Conservation (phyloP, 805 yeast species). For the Myxozyma nipponensis region DNA sequence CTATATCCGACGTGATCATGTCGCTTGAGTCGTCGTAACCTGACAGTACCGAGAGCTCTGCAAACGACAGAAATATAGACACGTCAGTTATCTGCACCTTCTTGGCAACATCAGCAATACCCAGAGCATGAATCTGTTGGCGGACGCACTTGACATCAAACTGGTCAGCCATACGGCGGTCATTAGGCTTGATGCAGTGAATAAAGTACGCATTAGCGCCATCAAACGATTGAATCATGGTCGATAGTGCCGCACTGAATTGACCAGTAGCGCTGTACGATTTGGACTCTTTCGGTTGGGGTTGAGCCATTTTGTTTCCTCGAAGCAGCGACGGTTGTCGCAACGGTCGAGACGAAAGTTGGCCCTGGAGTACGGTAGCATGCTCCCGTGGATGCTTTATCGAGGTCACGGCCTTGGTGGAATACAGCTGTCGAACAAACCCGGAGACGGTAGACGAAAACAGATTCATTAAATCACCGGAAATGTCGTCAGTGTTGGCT, state of each 20-base stretch:
- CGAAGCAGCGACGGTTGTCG: slow-evolving; percentile 40
- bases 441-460: slow-evolving; percentile 40
- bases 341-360: slow-evolving; percentile 40
- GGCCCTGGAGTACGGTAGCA: slow-evolving; percentile 38
- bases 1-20: slow-evolving; percentile 10
- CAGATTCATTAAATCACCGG: slow-evolving; percentile 41
- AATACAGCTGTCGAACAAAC: slow-evolving; percentile 37
- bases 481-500: slow-evolving; percentile 50
- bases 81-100: slow-evolving; percentile 40
- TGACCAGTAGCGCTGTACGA: slow-evolving; percentile 35
- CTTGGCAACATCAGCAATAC: slow-evolving; percentile 41
- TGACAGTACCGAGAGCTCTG: slow-evolving; percentile 36
- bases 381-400: slow-evolving; percentile 35
- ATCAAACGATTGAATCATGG: slow-evolving; percentile 39
- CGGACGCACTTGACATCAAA: slow-evolving; percentile 44
- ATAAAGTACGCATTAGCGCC: slow-evolving; percentile 42
- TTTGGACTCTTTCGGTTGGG: slow-evolving; percentile 11
- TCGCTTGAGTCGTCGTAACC: slow-evolving; percentile 28
- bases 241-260: slow-evolving; percentile 37
- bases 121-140: slow-evolving; percentile 42
- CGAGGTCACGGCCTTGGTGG: slow-evolving; percentile 38
- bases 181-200: slow-evolving; percentile 43
- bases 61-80: slow-evolving; percentile 40
- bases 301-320: slow-evolving; percentile 11
- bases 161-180: slow-evolving; percentile 38